Conservation (phyloP, 2,329 filamentous ascomycete genomes). For the Xenoacremonium recifei region DNA sequence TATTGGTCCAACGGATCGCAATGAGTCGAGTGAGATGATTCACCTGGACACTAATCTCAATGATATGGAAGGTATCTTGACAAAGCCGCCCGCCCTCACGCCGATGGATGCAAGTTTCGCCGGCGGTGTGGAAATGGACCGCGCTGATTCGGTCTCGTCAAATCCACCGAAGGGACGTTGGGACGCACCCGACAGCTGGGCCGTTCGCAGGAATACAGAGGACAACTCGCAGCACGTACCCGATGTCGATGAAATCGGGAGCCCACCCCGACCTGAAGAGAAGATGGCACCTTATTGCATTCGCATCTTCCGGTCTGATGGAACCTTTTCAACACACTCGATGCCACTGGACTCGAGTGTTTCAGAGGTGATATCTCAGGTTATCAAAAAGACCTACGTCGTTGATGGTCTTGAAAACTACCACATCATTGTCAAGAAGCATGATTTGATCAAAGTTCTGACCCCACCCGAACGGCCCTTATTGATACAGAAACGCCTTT, state of each 20-base stretch:
- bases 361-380: conserved; percentile 80
- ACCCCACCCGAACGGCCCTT: conserved; percentile 77
- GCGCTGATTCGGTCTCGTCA: conserved; percentile 31
- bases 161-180: conserved; percentile 59
- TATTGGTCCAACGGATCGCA: conserved; percentile 59
- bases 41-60: conserved; percentile 83
- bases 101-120: conserved; percentile 62
- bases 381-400: conserved; percentile 92
- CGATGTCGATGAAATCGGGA: conserved; percentile 68
- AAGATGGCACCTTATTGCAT: conserved; percentile 82
- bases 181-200: conserved; percentile 97
- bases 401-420: conserved; percentile 91
- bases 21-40: conserved; percentile 63
- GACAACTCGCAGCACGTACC: conserved; percentile 56
- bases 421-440: conserved; percentile 91
- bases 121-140: conserved; percentile 43
- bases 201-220: conserved; percentile 72
- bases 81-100: conserved; percentile 66
- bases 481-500: conserved; percentile 83
- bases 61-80: conserved; percentile 89
- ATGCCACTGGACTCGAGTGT: conserved; percentile 82
- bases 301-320: conserved; percentile 90
- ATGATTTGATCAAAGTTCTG: conserved; percentile 82
- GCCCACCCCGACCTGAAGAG: conserved; percentile 69
- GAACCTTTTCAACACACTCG: conserved; percentile 90